Base-by-base conservation (phyloP, 2,329 filamentous ascomycete genomes). In the Colletotrichum tofieldiae region DNA sequence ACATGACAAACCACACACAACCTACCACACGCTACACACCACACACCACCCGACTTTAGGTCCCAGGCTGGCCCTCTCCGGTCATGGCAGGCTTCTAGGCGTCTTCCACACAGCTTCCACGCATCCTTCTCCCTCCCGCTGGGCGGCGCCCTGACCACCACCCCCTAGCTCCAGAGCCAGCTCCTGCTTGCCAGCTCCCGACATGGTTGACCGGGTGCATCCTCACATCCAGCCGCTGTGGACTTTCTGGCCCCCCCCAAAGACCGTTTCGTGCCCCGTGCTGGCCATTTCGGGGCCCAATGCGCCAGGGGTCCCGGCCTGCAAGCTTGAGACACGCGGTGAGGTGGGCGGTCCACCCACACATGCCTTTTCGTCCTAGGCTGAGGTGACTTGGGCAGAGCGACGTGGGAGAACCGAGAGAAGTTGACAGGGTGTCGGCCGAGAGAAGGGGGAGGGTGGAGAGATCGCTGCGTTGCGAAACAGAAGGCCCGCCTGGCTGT, bases 291-390 rank as follows among this genome's bases (percentile, higher is more conserved):
- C 51, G 54, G 47, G 43, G 35, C 18, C 56, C 64, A 52, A 72
- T 55, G 59, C 26, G 52, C 65, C 59, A 72, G 65, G 69, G 59
- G 65, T 49, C 65, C 65, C 58, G 43, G 65, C 55, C 39, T 61
- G 65, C 65, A 65, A 11, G 52, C 64, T 64, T 72, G 69, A 72
- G 69, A 72, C 69, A 65, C 59, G 66, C 54, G 59, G 59, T 60
- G 59, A 54, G 65, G 60, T 69, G 69, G 69, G 69, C 39, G 65
- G 45, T 60, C 69, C 69, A 71, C 64, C 18, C 56, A 58, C 68
- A 62, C 51, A 63, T 41, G 51, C 56, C 8, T 32, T 58, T 66
- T 58, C 39, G 43, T 37, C 26, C 68, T 65, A 37, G 58, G 41
- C 61, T 67, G 56, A 51, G 49, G 37, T 26, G 32, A 58, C 52